Evolutionary conservation across 2,329 filamentous ascomycete genomes (phyloP).

Genomic region (Colletotrichum scovillei): DNA sequence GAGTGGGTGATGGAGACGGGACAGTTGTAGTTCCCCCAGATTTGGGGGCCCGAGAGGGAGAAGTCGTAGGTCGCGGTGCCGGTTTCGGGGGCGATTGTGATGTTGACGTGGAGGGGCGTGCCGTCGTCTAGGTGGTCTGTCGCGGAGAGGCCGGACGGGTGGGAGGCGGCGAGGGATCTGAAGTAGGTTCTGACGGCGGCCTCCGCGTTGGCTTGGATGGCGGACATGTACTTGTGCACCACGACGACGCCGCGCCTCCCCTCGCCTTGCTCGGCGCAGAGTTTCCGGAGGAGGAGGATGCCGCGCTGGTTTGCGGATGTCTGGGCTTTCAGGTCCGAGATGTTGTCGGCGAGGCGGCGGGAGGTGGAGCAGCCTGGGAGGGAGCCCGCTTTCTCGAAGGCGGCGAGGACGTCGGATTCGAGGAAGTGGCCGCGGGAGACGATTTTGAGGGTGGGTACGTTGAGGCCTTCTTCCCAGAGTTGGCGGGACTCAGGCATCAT

Average conservation of each 20-base stretch:
- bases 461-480: slow-evolving; percentile 57
- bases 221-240: slow-evolving; percentile 51
- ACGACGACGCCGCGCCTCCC: too few relatives aligned
- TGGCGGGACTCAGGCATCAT: slow-evolving; percentile 55
- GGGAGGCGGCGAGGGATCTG: slow-evolving; percentile 46
- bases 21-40: slow-evolving; percentile 49
- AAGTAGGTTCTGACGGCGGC: slow-evolving; percentile 46
- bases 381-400: slow-evolving; percentile 46
- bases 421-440: slow-evolving; percentile 50
- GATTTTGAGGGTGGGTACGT: slow-evolving; percentile 51
- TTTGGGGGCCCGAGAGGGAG: slow-evolving; percentile 47
- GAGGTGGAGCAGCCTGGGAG: slow-evolving; percentile 51
- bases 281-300: slow-evolving; percentile 45
- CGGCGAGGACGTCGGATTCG: slow-evolving; percentile 45
- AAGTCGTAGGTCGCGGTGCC: slow-evolving; percentile 52
- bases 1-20: slow-evolving; percentile 51
- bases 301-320: slow-evolving; percentile 56
- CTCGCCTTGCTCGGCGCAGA: slow-evolving; percentile 44
- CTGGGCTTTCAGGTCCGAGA: slow-evolving; percentile 57
- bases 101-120: slow-evolving; percentile 45
- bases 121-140: slow-evolving; percentile 52
- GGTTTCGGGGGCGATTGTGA: slow-evolving; percentile 44
- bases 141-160: slow-evolving; percentile 35
- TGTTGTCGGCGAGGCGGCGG: slow-evolving; percentile 52
- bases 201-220: slow-evolving; percentile 55